phyloP scores from a whole-genome alignment of 345 rosid species.

The Cardamine resedifolia region DNA sequence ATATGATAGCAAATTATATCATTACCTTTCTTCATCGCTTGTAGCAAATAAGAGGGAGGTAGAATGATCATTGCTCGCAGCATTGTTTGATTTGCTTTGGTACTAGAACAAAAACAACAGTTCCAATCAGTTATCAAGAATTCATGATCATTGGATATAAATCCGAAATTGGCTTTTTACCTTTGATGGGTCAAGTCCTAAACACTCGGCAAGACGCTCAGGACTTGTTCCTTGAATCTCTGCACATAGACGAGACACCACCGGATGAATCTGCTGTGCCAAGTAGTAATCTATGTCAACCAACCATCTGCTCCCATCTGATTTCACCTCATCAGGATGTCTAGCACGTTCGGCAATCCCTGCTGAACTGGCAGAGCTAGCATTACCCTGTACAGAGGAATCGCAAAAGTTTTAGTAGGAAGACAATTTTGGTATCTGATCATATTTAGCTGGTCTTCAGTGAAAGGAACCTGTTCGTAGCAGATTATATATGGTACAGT shows the following conservation, averaged over 20 bases:
- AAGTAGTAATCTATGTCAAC: slow-evolving; percentile 94
- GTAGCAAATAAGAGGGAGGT: slow-evolving; percentile 56
- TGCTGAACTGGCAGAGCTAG: slow-evolving; percentile 51
- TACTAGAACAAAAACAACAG: slow-evolving; percentile 49
- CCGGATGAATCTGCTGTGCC: slow-evolving; percentile 99
- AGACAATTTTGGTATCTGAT: slow-evolving; percentile 18
- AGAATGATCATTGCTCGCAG: slow-evolving; percentile 51
- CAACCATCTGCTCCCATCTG: slow-evolving; percentile 81
- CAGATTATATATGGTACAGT: slow-evolving; percentile 92
- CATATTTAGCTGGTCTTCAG: slow-evolving; percentile 4
- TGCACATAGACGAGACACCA: slow-evolving; percentile 90
- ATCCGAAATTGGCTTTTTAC: slow-evolving; percentile 41
- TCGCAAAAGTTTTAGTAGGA: slow-evolving; percentile 7
- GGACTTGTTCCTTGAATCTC: slow-evolving; percentile 97
- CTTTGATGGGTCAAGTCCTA: slow-evolving; percentile 97
- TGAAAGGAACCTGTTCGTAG: slow-evolving; percentile 72
- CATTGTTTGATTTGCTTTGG: slow-evolving; percentile 59
- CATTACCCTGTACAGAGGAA: slow-evolving; percentile 52
- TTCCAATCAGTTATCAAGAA: slow-evolving; percentile 3
- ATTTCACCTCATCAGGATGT: slow-evolving; percentile 92
- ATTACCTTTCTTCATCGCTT: slow-evolving; percentile 82
- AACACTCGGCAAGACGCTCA: slow-evolving; percentile 88
- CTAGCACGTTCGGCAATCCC: slow-evolving; percentile 95
- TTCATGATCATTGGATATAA: neutral
- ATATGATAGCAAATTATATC: slow-evolving; percentile 3